Percentiles rank a stretch among this genome's conserved stretches.
phyloP scores from a whole-genome alignment of 345 rosid genomes.

The Eucalyptus tenuipes region DNA sequence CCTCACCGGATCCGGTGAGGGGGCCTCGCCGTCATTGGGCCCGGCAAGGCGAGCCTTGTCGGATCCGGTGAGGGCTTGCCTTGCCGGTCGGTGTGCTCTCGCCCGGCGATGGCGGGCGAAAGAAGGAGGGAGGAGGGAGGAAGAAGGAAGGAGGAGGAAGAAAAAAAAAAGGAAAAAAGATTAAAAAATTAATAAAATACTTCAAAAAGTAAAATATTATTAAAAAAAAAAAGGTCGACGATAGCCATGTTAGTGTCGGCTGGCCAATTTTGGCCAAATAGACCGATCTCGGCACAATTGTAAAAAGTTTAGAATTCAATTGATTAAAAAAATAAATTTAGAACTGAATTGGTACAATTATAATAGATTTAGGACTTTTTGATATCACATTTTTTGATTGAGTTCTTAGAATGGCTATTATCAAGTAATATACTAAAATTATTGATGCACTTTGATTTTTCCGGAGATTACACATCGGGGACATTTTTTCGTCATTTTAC shows the following conservation, averaged over 20 bases:
- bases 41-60: rapidly evolving
- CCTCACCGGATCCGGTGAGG: rapidly evolving
- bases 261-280: rapidly evolving
- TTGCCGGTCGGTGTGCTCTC: rapidly evolving
- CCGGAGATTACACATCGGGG: not conserved
- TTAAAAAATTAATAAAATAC: too few relatives aligned
- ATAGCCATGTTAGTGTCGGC: rapidly evolving
- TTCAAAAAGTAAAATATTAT: too few relatives aligned
- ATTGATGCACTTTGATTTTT: not conserved
- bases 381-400: not conserved
- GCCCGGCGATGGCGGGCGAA: rapidly evolving
- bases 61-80: rapidly evolving
- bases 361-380: rapidly evolving
- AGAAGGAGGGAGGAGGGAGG: too few relatives aligned
- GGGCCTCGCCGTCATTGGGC: rapidly evolving
- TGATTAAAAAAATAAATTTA: too few relatives aligned
- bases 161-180: rapidly evolving
- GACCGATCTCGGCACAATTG: rapidly evolving
- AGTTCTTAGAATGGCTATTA: not conserved
- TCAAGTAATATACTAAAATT: not conserved
- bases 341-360: rapidly evolving
- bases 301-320: rapidly evolving
- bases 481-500: not conserved
- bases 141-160: too few relatives aligned
- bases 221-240: rapidly evolving